These are phyloP conservation scores for Pelargonium nanum DNA, from an alignment of 345 rosid genomes.

Conservation along the genomic window DNA sequence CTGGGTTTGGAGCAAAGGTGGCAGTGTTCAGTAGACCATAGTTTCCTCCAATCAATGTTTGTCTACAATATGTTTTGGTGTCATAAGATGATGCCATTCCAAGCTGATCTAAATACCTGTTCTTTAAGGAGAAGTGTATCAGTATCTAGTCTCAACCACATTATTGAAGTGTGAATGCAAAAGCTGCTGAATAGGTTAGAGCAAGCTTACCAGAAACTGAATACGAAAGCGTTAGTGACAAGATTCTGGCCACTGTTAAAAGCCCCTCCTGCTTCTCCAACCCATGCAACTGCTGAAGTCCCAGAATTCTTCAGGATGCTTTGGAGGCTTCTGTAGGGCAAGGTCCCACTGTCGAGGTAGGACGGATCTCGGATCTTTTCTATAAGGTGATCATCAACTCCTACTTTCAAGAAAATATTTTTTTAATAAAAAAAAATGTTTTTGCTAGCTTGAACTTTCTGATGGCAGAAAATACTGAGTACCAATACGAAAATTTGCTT, in stretches of 20 bases:
- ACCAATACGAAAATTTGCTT: background rate
- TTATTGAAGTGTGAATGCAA: background rate
- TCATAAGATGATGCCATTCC: conserved; percentile 43
- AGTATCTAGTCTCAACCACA: background rate
- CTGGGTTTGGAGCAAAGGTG: conserved; percentile 43
- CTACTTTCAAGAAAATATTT: conserved; percentile 15
- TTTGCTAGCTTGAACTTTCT: background rate
- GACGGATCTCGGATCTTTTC: conserved; percentile 42
- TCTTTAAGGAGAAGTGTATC: background rate
- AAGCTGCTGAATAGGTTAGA: background rate
- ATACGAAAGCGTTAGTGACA: conserved; percentile 42
- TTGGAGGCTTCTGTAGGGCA: conserved; percentile 22
- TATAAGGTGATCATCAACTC: conserved; percentile 30
- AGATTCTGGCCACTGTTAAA: conserved; percentile 45
- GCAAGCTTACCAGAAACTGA: conserved; percentile 42
- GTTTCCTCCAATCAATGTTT: conserved; percentile 45
- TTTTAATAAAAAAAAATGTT: background rate
- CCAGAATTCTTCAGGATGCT: conserved; percentile 26
- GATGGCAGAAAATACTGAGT: background rate
- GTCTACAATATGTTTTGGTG: conserved; percentile 49
- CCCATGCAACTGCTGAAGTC: conserved; percentile 47
- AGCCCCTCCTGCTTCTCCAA: conserved; percentile 62
- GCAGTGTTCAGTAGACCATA: conserved; percentile 40
- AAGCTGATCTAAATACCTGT: conserved; percentile 53
- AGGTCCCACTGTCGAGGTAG: conserved; percentile 22